phyloP scores from a whole-genome alignment of 371 early-diverging fungal species.

The Mortierella polycephala region DNA sequence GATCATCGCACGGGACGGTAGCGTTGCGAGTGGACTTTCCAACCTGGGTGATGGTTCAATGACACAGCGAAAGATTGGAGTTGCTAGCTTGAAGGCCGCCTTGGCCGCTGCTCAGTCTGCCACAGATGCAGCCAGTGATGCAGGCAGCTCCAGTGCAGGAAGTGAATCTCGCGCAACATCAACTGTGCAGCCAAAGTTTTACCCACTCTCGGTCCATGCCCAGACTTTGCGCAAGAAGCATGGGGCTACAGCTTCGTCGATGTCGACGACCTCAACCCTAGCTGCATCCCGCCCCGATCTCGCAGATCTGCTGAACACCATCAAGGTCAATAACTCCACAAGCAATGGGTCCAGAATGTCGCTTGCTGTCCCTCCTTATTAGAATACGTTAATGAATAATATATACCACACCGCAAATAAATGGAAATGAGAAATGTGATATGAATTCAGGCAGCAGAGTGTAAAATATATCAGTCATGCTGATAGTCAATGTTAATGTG shows the following conservation, averaged over 20 bases:
- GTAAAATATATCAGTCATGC: too few relatives aligned
- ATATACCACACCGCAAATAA: background rate
- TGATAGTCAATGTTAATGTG: too few relatives aligned
- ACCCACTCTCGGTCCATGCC: constrained; percentile 37
- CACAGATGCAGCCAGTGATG: constrained; percentile 25
- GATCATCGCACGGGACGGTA: constrained; percentile 15
- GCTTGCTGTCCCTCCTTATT: constrained; percentile 41
- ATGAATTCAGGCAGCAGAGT: too few relatives aligned
- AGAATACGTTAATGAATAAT: background rate
- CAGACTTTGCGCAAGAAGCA: constrained; percentile 44
- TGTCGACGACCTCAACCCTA: constrained; percentile 24
- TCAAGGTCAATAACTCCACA: constrained; percentile 20
- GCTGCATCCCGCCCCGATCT: constrained; percentile 38
- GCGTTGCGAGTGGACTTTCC: constrained; percentile 12
- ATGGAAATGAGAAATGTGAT: background rate
- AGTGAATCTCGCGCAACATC: constrained; percentile 8
- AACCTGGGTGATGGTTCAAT: constrained; percentile 14
- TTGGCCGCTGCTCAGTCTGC: constrained; percentile 38
- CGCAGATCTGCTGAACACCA: constrained; percentile 41
- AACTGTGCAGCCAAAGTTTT: constrained; percentile 9
- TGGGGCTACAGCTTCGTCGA: constrained; percentile 15
- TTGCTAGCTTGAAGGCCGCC: constrained; percentile 45
- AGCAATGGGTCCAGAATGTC: constrained; percentile 22
- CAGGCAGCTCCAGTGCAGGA: constrained; percentile 31
- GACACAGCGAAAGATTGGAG: constrained; percentile 35